Evolutionary conservation across 1,139 yeast species (phyloP), one percentile per base, ranked within the genome.

Genomic region (Williopsis jadinii): DNA sequence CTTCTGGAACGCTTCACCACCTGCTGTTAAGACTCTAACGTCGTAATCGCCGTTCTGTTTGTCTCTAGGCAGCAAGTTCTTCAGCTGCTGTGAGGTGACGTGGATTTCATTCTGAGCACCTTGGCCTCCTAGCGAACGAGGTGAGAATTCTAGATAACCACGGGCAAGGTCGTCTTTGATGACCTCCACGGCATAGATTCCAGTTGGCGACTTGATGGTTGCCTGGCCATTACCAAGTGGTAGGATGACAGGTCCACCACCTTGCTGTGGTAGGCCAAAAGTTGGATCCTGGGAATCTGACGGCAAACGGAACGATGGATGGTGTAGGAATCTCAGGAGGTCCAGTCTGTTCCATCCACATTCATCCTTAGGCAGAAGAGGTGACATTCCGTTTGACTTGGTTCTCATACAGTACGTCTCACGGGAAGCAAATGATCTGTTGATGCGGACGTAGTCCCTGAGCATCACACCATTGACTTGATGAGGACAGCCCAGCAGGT

Each of bases 291-390:
- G 47, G 30, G 55, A 63, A 57, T 92, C 97, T 10, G 68, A 59
- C 0, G 95, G 94, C 28, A 84, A 59, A 3, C 81, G 63, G 60
- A 90, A 90, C 1, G 86, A 75, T 6, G 84, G 95, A 60, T 92
- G 97, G 56, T 75, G 77, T 37, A 87, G 64, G 59, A 84, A 92
- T 53, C 96, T 70, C 40, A 86, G 56, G 37, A 84, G 61, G 59
- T 92, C 98, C 43, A 86, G 64, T 46, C 85, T 72, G 59, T 90
- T 82, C 97, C 97, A 92, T 30, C 79, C 80, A 55, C 96, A 90
- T 46, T 76, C 83, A 32, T 88, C 94, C 43, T 71, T 68, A 0
- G 77, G 68, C 4, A 67, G 66, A 11, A 85, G 74, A 9, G 77
- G 77, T 9, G 67, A 59, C 40, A 67, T 60, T 2, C 74, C 73